Base-by-base conservation (phyloP, 2,329 filamentous ascomycete species). In the Diaporthe helianthi region DNA sequence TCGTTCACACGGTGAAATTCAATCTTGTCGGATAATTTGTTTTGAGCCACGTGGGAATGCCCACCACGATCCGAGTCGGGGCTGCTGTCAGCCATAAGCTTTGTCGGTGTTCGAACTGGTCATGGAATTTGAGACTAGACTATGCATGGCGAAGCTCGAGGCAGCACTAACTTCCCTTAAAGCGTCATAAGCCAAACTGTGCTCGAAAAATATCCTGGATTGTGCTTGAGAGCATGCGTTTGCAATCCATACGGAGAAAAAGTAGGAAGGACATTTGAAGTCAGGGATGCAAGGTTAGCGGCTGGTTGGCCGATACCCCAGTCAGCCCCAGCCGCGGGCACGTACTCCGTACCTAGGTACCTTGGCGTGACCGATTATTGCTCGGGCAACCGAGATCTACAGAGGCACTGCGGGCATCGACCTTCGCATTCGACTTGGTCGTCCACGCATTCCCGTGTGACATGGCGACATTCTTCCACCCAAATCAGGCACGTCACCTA, bases 1-100 rank as follows among this genome's bases (percentile, higher is more conserved):
- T 85, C 81, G 73, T 79, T 80, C 46, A 80, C 76, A 49, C 80
- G 77, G 66, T 78, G 79, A 68, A 86, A 70, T 5, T 61, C 65
- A 15, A 73, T 70, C 22, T 73, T 52, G 19, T 68, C 67, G 41
- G 67, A 49, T 2, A 68, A 44, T 52, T 64, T 68, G 53, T 46
- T 31, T 52, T 26, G 49, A 65, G 66, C 66, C 36, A 49, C 46
- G 46, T 26, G 24, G 22, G 38, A 53, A 22, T 47, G 69, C 61
- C 38, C 66, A 24, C 31, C 46, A 49, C 38, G 65, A 22, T 26
- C 41, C 38, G 54, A 49, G 63, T 24, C 58, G 9, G n/a, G 38
- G 69, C 8, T 49, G n/a, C 17, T 60, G 52, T 76, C 75, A 76
- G 71, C 73, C 76, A 77, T 77, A 71, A 53, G 69, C 60, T 61